Evolutionary conservation across 169 alveolate genomes (phyloP).

Genomic region (Plasmodium malariae): DNA sequence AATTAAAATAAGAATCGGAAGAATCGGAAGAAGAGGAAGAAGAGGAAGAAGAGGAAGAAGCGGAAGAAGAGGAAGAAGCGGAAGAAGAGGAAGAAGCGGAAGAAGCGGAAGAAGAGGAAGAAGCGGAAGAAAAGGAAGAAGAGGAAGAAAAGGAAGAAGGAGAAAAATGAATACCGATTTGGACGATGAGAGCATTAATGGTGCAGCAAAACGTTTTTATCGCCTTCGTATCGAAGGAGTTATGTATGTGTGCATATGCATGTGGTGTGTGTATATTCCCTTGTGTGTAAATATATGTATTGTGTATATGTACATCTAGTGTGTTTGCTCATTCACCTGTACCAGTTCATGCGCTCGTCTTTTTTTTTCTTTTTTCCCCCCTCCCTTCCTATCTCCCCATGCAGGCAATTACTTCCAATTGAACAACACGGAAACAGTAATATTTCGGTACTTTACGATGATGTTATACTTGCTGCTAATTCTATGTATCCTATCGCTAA

Average conservation of each 20-base stretch:
- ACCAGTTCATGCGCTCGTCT: background rate
- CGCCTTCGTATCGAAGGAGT: too few species aligned
- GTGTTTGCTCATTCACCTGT: too few species aligned
- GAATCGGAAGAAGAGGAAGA: too few species aligned
- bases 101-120: too few species aligned
- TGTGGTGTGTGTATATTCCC: background rate
- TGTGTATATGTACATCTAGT: too few species aligned
- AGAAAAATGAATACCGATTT: conserved; percentile 33
- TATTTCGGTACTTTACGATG: conserved; percentile 36
- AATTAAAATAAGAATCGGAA: too few species aligned
- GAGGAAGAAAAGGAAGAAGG: background rate
- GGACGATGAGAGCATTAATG: conserved; percentile 24
- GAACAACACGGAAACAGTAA: background rate
- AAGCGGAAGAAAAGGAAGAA: too few species aligned
- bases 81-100: too few species aligned
- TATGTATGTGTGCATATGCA: background rate
- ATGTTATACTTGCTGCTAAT: conserved; percentile 11
- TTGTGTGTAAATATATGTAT: background rate
- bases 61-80: too few species aligned
- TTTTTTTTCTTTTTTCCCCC: background rate
- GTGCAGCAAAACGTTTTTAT: background rate
- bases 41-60: too few species aligned
- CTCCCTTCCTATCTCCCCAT: background rate
- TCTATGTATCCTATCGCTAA: background rate
- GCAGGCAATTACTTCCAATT: conserved; percentile 36